A percentile compares a stretch with the other conserved stretches of the same genome.
phyloP scores from a whole-genome alignment of 345 rosid species.

The Camelina sativa region DNA sequence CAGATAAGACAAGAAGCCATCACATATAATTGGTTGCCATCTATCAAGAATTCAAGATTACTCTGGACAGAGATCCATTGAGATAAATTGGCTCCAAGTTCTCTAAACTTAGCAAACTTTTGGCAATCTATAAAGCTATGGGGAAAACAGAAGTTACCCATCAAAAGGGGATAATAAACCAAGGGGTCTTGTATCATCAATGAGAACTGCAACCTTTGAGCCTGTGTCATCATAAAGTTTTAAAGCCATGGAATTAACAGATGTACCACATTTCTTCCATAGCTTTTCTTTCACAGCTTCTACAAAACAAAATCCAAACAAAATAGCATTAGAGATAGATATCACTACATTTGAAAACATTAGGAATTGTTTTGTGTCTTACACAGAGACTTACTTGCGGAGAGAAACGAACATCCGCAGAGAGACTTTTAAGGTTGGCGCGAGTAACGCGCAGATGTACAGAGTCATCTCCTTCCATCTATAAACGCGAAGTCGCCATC shows the following conservation, averaged over 20 bases:
- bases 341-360: too few relatives aligned
- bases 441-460: too few relatives aligned
- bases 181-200: conserved; percentile 64
- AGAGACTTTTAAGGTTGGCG: too few relatives aligned
- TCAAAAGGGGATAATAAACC: conserved; percentile 81
- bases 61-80: neutral
- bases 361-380: too few relatives aligned
- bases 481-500: too few relatives aligned
- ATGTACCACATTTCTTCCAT: conserved; percentile 88
- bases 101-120: neutral
- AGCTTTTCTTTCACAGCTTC: conserved; percentile 88
- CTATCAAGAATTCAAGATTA: conserved; percentile 12
- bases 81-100: conserved; percentile 13
- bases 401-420: too few relatives aligned
- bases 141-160: conserved; percentile 52
- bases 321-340: neutral
- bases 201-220: conserved; percentile 59
- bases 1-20: conserved; percentile 1
- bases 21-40: neutral
- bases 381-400: too few relatives aligned
- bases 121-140: conserved; percentile 1
- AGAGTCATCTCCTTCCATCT: too few relatives aligned
- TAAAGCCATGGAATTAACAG: conserved; percentile 70
- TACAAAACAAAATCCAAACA: conserved; percentile 22
- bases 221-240: conserved; percentile 81